A percentile compares a stretch with the other conserved stretches of the same genome.
Evolutionary conservation across 139 green algal genomes (phyloP).

Genomic region (Chlorella sp.): DNA sequence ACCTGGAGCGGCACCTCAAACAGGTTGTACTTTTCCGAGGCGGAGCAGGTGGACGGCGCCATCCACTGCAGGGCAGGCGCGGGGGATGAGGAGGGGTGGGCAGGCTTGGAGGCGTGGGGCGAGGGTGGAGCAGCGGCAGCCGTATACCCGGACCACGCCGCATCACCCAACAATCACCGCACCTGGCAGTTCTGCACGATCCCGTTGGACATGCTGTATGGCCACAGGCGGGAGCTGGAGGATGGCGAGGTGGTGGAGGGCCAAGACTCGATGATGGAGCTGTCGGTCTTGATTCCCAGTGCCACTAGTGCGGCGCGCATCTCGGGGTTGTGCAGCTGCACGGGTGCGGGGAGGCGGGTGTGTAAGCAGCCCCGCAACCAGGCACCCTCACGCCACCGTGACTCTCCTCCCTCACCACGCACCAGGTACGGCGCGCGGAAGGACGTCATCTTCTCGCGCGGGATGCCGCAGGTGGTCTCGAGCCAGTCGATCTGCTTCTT

Average conservation of each 20-base stretch:
- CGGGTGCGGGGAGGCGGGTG: too few species aligned
- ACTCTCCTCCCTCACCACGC: neutral
- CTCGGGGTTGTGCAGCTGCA: slow-evolving; percentile 15
- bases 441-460: neutral
- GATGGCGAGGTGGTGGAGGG: neutral
- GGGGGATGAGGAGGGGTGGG: neutral
- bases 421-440: slow-evolving; percentile 13
- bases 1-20: slow-evolving; percentile 4
- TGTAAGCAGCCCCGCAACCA: neutral
- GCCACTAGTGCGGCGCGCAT: neutral
- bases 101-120: neutral
- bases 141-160: neutral
- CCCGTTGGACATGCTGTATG: neutral
- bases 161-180: neutral
- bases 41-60: neutral
- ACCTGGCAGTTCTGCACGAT: slow-evolving; percentile 1
- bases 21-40: neutral
- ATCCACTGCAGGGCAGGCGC: neutral
- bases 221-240: neutral
- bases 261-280: neutral
- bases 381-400: neutral
- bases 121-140: too few species aligned
- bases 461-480: neutral
- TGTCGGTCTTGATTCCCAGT: neutral
- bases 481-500: neutral